A percentile compares a stretch with the other conserved stretches of the same genome.
Evolutionary conservation across 2,329 filamentous ascomycete genomes (phyloP).

Genomic region (Eurotiales sp.): DNA sequence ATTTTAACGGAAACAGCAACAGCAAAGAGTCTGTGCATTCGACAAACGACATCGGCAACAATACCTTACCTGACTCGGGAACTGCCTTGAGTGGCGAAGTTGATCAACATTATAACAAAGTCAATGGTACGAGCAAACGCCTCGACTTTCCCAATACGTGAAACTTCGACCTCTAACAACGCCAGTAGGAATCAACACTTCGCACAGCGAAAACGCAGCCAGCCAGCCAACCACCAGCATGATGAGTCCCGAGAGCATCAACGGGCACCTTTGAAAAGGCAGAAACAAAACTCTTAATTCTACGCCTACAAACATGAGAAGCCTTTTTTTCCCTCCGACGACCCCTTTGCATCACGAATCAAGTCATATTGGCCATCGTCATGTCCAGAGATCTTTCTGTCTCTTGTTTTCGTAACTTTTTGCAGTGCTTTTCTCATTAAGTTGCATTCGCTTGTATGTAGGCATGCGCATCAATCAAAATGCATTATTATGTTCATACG

Average conservation of each 20-base stretch:
- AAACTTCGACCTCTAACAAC: conserved; percentile 52
- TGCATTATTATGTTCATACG: not conserved
- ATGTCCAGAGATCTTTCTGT: not conserved
- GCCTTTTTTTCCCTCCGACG: not conserved
- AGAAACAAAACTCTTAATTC: conserved; percentile 14
- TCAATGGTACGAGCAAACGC: conserved; percentile 32
- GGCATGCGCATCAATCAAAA: not conserved
- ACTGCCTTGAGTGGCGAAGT: conserved; percentile 11
- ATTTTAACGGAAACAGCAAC: not conserved
- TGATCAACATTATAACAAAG: conserved; percentile 21
- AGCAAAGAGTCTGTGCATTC: conserved; percentile 2
- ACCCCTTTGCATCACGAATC: not conserved
- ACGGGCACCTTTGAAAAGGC: conserved; percentile 44
- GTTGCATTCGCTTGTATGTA: not conserved
- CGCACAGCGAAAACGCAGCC: conserved; percentile 43
- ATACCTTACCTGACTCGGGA: conserved; percentile 6
- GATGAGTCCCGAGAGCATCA: conserved; percentile 80
- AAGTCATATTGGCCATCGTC: not conserved
- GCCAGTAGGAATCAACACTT: conserved; percentile 6
- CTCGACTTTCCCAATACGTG: conserved; percentile 55
- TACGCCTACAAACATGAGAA: conserved; percentile 13
- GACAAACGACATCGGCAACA: conserved; percentile 22
- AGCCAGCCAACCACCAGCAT: conserved; percentile 57
- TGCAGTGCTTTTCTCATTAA: conserved; percentile 5
- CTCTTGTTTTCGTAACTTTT: not conserved